phyloP scores from a whole-genome alignment of 2,329 filamentous ascomycete genomes.

The Penicillium janthinellum region DNA sequence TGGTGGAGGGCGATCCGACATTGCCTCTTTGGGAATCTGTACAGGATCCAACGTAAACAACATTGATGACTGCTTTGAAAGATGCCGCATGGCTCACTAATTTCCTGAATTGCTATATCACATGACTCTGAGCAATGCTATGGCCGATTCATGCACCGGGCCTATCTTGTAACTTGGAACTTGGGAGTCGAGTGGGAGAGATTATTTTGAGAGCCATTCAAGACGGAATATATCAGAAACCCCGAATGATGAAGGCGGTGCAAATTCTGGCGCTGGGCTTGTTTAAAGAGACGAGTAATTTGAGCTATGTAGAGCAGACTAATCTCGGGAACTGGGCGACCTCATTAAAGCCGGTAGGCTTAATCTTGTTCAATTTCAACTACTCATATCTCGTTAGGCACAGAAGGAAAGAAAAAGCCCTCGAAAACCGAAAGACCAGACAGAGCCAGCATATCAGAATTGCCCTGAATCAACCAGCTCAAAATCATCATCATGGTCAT shows the following conservation, averaged over 20 bases:
- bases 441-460: background rate
- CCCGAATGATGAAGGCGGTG: background rate
- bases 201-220: background rate
- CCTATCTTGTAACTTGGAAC: background rate
- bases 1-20: too few relatives aligned
- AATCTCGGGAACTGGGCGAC: too few relatives aligned
- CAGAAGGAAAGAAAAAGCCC: background rate
- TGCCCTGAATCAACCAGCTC: slow-evolving; percentile 7
- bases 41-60: too few relatives aligned
- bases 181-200: background rate
- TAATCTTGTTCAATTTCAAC: background rate
- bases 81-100: too few relatives aligned
- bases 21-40: too few relatives aligned
- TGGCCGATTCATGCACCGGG: too few relatives aligned
- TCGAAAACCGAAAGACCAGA: background rate
- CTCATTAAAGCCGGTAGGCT: background rate
- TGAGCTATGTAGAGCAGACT: too few relatives aligned
- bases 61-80: too few relatives aligned
- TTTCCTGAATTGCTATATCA: too few relatives aligned
- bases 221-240: background rate
- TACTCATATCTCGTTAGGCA: background rate
- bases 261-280: background rate
- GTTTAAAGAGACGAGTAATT: too few relatives aligned
- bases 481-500: background rate
- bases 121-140: too few relatives aligned